Evolutionary conservation across 1,139 yeast species (phyloP), one percentile per base, ranked within the genome.

Genomic region (Blastobotrys aristatus): DNA sequence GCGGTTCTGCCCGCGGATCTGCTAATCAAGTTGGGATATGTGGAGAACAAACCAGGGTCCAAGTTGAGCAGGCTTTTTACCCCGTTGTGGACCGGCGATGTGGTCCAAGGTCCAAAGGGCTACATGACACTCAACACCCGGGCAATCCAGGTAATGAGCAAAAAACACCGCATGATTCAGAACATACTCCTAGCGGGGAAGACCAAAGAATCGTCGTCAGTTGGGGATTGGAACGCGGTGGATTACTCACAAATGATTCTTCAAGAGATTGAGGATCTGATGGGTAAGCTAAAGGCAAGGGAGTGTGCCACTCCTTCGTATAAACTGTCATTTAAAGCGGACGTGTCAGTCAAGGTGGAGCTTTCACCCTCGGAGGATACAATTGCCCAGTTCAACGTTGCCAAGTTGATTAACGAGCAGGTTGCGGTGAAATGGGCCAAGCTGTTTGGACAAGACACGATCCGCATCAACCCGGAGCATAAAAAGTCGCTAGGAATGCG

Each of bases 1-100:
- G 49, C 56, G 5, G 31, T 54, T 1, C 46, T 59, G 18, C 69
- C 69, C 0, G 47, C 58, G 2, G 58, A 61, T 18, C 39, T 64
- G 39, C 41, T 64, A 51, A 46, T 55, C 22, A 57, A 54, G 31
- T 16, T 64, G 2, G 68, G 67, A 10, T 40, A 61, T 20, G 51
- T 56, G 20, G 33, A 34, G 2, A 41, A 36, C 10, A 37, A 36
- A 21, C 47, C 47, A 3, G 30, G 20, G 27, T 7, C 16, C 10
- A 39, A 26, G 16, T 5, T 6, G 10, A 26, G 27, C 3, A 31
- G 27, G 21, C 40, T 51, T 18, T 21, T 43, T 14, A 42, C 46
- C 3, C 52, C 52, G 2, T 29, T 51, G 17, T 36, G 31, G 27
- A n/a, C 11, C 11, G 27, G 27, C 5, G 4, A 21, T 10, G 16